Evolutionary conservation across 495 filamentous ascomycete genomes (phyloP).

Genomic region (Aspergillus saccharolyticus): DNA sequence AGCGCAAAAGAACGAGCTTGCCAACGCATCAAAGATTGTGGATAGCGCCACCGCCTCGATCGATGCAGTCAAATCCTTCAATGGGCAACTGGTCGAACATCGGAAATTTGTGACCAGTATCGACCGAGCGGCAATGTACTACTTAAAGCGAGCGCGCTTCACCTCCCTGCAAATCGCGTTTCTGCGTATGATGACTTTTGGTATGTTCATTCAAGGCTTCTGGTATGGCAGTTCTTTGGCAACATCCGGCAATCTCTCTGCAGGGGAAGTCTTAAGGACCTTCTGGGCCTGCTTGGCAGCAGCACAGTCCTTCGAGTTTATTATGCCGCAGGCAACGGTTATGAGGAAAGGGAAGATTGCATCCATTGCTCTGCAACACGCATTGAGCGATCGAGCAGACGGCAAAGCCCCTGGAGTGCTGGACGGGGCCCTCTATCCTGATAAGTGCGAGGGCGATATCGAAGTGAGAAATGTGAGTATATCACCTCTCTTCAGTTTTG

Average conservation of each 20-base stretch:
- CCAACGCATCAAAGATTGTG: slow-evolving; percentile 64
- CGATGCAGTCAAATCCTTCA: slow-evolving; percentile 83
- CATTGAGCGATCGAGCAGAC: slow-evolving; percentile 30
- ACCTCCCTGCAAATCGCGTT: slow-evolving; percentile 68
- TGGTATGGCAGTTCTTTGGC: slow-evolving; percentile 78
- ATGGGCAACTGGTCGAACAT: slow-evolving; percentile 66
- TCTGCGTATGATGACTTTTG: slow-evolving; percentile 65
- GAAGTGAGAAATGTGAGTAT: slow-evolving; percentile 57
- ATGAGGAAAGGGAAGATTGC: slow-evolving; percentile 79
- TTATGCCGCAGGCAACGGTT: slow-evolving; percentile 69
- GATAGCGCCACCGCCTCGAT: slow-evolving; percentile 67
- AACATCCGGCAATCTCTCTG: slow-evolving; percentile 43
- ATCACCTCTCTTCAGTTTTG: background rate
- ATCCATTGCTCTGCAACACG: slow-evolving; percentile 50
- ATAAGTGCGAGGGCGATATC: slow-evolving; percentile 58
- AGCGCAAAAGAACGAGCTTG: slow-evolving; percentile 63
- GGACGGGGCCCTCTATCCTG: slow-evolving; percentile 24
- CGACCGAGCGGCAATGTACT: slow-evolving; percentile 55
- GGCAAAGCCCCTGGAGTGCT: slow-evolving; percentile 19
- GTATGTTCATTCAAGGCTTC: slow-evolving; percentile 87
- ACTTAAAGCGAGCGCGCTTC: slow-evolving; percentile 60
- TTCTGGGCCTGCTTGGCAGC: slow-evolving; percentile 79
- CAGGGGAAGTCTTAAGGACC: slow-evolving; percentile 73
- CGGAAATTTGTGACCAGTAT: slow-evolving; percentile 59
- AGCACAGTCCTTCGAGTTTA: slow-evolving; percentile 63